These are phyloP conservation scores for Aspergillus viridinutans DNA, from an alignment of 2,329 filamentous ascomycete species.

Conservation along the genomic window DNA sequence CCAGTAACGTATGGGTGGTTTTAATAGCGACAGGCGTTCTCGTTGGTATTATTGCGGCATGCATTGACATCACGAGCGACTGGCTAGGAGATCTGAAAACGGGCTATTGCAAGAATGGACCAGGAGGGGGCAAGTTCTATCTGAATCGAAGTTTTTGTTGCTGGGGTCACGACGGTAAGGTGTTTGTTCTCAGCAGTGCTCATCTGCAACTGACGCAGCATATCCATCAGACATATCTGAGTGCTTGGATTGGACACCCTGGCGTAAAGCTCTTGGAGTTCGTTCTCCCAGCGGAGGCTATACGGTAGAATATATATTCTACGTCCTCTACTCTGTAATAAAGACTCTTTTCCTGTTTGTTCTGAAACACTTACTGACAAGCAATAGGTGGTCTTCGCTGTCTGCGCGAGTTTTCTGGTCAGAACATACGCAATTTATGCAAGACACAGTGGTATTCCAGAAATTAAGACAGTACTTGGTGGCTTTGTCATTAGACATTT, in stretches of 20 bases:
- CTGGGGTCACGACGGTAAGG: constrained; percentile 70
- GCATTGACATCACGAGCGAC: constrained; percentile 83
- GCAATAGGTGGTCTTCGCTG: constrained; percentile 67
- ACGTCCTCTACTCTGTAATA: constrained; percentile 74
- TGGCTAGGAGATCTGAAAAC: constrained; percentile 93
- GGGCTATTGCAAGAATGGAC: constrained; percentile 74
- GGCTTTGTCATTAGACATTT: constrained; percentile 90
- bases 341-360: neutral
- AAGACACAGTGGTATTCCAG: constrained; percentile 91
- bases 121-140: constrained; percentile 82
- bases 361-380: constrained; percentile 18
- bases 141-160: constrained; percentile 90
- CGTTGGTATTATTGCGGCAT: constrained; percentile 78
- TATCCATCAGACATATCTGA: constrained; percentile 58
- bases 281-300: constrained; percentile 65
- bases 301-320: constrained; percentile 83
- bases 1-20: constrained; percentile 87
- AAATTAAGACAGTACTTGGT: constrained; percentile 94
- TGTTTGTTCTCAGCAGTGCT: constrained; percentile 4
- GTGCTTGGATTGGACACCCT: constrained; percentile 82
- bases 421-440: constrained; percentile 81
- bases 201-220: constrained; percentile 5
- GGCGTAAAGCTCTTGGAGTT: constrained; percentile 71
- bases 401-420: constrained; percentile 72
- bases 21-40: constrained; percentile 79